Evolutionary conservation across 305 asterid species (phyloP).

Genomic region (Rubia peregrina): DNA sequence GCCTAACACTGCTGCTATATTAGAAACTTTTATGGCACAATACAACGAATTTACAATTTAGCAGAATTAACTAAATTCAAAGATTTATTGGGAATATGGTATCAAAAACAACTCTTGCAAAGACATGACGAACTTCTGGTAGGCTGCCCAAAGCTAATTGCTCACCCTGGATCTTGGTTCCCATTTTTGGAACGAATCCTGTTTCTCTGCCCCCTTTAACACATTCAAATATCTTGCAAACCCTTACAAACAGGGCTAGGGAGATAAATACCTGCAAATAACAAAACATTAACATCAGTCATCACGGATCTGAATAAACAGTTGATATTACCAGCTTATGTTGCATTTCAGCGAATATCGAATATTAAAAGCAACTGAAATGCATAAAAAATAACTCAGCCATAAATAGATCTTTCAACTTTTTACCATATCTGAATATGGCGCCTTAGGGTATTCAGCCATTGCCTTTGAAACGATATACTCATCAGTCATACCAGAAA

Average conservation of each 20-base stretch:
- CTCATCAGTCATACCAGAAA: slow-evolving; percentile 54
- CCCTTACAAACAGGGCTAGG: slow-evolving; percentile 42
- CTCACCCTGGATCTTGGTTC: slow-evolving; percentile 65
- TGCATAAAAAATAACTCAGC: neutral
- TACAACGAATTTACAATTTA: neutral
- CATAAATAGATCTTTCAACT: slow-evolving; percentile 9
- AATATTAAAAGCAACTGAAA: neutral
- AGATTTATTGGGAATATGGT: slow-evolving; percentile 51
- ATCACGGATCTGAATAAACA: neutral
- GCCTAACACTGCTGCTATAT: neutral
- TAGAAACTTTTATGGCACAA: neutral
- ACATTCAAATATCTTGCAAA: slow-evolving; percentile 68
- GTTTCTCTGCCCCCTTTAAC: slow-evolving; percentile 38
- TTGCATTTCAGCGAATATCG: neutral
- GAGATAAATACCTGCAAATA: slow-evolving; percentile 62
- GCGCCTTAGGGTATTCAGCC: slow-evolving; percentile 82
- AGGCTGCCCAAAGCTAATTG: slow-evolving; percentile 60
- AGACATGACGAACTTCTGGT: slow-evolving; percentile 72
- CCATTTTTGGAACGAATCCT: slow-evolving; percentile 50
- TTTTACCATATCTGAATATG: slow-evolving; percentile 66
- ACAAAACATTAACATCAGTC: neutral
- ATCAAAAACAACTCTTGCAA: slow-evolving; percentile 86
- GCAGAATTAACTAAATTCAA: neutral
- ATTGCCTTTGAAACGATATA: slow-evolving; percentile 70
- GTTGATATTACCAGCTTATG: neutral